A percentile compares a stretch with the other conserved stretches of the same genome.
Evolutionary conservation across 345 rosid species (phyloP).

Genomic region (Ailanthus altissimus): DNA sequence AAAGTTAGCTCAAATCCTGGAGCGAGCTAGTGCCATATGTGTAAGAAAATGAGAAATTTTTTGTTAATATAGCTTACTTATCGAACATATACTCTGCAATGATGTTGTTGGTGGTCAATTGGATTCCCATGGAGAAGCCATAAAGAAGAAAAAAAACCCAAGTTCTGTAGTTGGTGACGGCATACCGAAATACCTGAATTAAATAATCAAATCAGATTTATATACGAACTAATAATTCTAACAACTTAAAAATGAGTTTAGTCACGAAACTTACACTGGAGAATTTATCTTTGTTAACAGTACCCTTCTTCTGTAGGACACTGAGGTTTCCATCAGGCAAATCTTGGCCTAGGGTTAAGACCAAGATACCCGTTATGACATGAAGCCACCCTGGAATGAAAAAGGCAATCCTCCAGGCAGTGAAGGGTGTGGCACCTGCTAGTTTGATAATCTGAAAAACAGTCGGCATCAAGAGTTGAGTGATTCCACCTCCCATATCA

Average conservation of each 20-base stretch:
- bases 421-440: conserved; percentile 65
- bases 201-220: not conserved
- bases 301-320: conserved; percentile 72
- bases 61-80: conserved; percentile 37
- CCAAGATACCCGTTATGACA: conserved; percentile 70
- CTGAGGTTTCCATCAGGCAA: conserved; percentile 87
- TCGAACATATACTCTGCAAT: conserved; percentile 80
- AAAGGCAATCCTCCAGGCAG: conserved; percentile 94
- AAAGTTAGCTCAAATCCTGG: not conserved
- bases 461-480: conserved; percentile 83
- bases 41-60: not conserved
- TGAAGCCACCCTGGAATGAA: conserved; percentile 74
- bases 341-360: conserved; percentile 77
- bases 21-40: not conserved
- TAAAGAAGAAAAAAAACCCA: conserved; percentile 87
- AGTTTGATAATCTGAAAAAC: conserved; percentile 61
- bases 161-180: conserved; percentile 78
- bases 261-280: conserved; percentile 44
- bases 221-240: too few species aligned
- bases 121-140: conserved; percentile 91
- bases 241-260: not conserved
- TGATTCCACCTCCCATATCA: conserved; percentile 94
- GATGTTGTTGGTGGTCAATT: conserved; percentile 71
- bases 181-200: conserved; percentile 69
- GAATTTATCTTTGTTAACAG: conserved; percentile 69